These are phyloP conservation scores for Fusarium sp. DNA, from an alignment of 2,329 filamentous ascomycete genomes.

Conservation along the genomic window DNA sequence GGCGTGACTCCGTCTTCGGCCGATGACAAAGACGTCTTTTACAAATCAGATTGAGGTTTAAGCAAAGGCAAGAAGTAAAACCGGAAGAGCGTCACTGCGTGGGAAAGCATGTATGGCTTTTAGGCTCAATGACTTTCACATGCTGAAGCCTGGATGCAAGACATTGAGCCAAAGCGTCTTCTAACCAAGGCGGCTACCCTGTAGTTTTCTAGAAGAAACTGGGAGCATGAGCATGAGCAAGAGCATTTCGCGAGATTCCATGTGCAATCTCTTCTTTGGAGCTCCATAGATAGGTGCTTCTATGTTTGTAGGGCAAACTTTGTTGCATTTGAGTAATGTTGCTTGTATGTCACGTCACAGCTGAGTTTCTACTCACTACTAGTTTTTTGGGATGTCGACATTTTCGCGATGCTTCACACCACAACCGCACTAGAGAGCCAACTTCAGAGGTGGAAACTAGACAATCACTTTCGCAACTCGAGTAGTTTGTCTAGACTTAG, in stretches of 20 bases:
- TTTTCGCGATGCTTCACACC: neutral
- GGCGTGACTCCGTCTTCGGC: slow-evolving; percentile 39
- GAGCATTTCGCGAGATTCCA: neutral
- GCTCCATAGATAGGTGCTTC: neutral
- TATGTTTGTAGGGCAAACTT: neutral
- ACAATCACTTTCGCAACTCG: neutral
- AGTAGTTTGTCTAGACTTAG: neutral
- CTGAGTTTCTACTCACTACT: neutral
- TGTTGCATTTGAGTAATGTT: neutral
- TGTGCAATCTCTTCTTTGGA: neutral
- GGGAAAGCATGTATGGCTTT: neutral
- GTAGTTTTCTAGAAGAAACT: neutral
- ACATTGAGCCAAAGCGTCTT: neutral
- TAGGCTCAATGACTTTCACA: neutral
- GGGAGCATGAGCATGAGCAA: neutral
- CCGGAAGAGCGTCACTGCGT: neutral
- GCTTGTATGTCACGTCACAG: neutral
- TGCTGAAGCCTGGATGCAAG: neutral
- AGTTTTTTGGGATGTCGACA: neutral
- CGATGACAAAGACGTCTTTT: neutral
- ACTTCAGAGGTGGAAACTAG: neutral
- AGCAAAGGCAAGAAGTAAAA: neutral
- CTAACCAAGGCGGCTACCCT: neutral
- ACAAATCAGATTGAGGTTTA: neutral
- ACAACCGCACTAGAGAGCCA: neutral